Evolutionary conservation across 139 green algal species (phyloP).

Genomic region (Deuterostichococcus epilithicus): DNA sequence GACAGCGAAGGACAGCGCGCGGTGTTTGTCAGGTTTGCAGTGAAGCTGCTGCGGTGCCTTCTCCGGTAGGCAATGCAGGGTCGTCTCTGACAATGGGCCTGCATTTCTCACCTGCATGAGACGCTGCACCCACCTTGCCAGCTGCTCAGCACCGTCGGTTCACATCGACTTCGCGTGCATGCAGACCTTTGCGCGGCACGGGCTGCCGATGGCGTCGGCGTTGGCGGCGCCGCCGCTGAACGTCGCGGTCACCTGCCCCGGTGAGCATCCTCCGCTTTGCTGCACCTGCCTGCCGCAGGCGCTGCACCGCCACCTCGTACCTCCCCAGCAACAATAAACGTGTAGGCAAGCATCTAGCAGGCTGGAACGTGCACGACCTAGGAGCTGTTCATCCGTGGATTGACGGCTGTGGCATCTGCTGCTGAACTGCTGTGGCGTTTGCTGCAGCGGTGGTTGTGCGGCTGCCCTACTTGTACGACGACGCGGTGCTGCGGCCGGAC

Average conservation of each 20-base stretch:
- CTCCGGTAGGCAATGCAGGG: background rate
- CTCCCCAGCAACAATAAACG: background rate
- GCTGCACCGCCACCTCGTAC: background rate
- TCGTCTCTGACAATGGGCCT: background rate
- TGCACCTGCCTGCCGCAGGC: background rate
- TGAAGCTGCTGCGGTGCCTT: conserved; percentile 4
- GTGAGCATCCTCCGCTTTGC: conserved; percentile 1
- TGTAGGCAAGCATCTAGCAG: background rate
- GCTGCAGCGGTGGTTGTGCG: background rate
- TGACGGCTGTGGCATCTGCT: background rate
- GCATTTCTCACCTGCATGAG: background rate
- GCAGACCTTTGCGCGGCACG: conserved; percentile 22
- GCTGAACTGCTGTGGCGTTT: too few species aligned
- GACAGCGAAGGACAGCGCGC: conserved; percentile 10
- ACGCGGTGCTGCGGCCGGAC: background rate
- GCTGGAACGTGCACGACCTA: background rate
- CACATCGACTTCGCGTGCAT: conserved; percentile 5
- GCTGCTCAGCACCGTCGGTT: conserved; percentile 7
- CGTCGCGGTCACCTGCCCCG: conserved; percentile 19
- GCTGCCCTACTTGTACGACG: background rate
- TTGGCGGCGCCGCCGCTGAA: conserved; percentile 7
- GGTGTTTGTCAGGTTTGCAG: conserved; percentile 14
- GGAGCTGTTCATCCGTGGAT: background rate
- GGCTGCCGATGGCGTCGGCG: conserved; percentile 15
- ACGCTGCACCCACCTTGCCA: background rate